These are phyloP conservation scores for Penicillium glabrum DNA, from an alignment of 2,329 filamentous ascomycete species.

Conservation along the genomic window DNA sequence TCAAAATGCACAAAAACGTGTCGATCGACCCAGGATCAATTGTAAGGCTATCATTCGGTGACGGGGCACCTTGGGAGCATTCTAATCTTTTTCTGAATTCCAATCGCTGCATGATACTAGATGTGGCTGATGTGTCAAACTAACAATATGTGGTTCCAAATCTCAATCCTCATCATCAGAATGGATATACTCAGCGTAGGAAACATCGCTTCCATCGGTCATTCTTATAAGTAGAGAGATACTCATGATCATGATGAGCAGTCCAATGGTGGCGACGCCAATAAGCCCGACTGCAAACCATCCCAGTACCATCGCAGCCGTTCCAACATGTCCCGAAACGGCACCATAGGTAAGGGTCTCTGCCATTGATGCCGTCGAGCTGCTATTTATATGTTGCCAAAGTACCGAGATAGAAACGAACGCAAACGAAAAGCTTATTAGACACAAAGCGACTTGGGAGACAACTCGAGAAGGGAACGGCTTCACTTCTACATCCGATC, in stretches of 20 bases:
- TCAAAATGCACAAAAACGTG: too few relatives aligned
- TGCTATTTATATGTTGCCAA: constrained; percentile 17
- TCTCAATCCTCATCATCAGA: too few relatives aligned
- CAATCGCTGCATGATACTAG: too few relatives aligned
- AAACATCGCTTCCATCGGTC: background rate
- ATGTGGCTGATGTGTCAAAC: too few relatives aligned
- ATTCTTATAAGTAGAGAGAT: background rate
- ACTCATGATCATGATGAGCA: constrained; percentile 7
- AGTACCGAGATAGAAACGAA: constrained; percentile 12
- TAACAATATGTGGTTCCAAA: too few relatives aligned
- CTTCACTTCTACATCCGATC: constrained; percentile 5
- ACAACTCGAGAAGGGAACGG: constrained; percentile 6
- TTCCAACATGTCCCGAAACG: constrained; percentile 11
- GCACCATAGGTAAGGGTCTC: constrained; percentile 12
- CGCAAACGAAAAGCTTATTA: background rate
- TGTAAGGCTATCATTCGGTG: too few relatives aligned
- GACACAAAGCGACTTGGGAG: background rate
- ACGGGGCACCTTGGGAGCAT: too few relatives aligned
- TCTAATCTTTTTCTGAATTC: too few relatives aligned
- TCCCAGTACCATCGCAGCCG: constrained; percentile 14
- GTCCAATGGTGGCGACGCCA: background rate
- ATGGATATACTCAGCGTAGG: too few relatives aligned
- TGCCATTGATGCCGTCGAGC: constrained; percentile 8
- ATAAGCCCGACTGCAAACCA: constrained; percentile 10
- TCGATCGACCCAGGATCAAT: too few relatives aligned